Base-by-base conservation (phyloP, 805 yeast species). In the Candida caryicola region DNA sequence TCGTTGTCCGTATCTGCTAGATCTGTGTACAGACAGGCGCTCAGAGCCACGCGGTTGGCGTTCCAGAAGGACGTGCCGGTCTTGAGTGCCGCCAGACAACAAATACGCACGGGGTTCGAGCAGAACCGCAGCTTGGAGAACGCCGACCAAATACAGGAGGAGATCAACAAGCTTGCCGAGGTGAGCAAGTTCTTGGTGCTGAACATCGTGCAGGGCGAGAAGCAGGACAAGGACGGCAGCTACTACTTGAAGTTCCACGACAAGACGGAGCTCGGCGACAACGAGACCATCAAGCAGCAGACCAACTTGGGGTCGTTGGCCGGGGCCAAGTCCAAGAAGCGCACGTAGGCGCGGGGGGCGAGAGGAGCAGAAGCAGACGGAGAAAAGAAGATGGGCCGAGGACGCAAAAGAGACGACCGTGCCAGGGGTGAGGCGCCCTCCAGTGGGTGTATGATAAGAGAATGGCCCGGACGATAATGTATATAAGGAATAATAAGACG, bases 221-320 rank as follows among this genome's bases (percentile, higher is more conserved):
- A 64, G 49, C 32, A 36, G 10, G 59, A 66, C 36, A 66, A 59
- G 2, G 66, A 66, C 12, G 73, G 69, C 3, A 71, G 64, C 31
- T 77, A 71, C 53, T 60, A 64, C 35, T 69, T 91, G 51, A 82
- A 82, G 48, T 81, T 91, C 49, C 96, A 88, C 55, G 63, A 77
- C 34, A 78, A 83, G 33, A 85, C 95, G 0, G 98, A 91, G 61
- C 67, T 91, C 36, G 98, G 97, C 14, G 96, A 89, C 55, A 91
- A 91, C 58, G 95, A 89, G 25, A 73, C 79, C 32, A 74, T 86
- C 49, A 85, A 82, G 57, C 74, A 66, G 45, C 63, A 70, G 30
- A 62, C 66, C 5, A 49, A 65, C 26, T 58, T 76, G 58, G 73
- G 75, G 16, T 65, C 74, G 17, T 66, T 71, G 51, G 73, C 78